Conservation (phyloP, 768 basidiomycete species). For the Artomyces pyxidatus region DNA sequence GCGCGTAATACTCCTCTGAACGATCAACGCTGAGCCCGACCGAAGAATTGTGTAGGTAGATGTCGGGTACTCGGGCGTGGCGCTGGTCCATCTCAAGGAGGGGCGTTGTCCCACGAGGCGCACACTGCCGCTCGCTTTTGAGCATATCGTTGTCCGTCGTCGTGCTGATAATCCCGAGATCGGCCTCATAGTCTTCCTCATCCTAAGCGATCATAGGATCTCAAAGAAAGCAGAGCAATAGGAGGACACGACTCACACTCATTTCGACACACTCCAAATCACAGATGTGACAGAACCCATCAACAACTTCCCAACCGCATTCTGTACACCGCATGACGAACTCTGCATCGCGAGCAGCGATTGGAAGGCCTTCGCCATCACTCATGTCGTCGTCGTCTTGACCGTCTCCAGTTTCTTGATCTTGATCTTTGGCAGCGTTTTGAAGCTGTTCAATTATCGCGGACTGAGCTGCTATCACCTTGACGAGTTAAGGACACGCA, state of each 20-base stretch:
- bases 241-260: background rate
- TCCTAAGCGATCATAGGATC: too few relatives aligned
- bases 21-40: background rate
- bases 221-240: too few relatives aligned
- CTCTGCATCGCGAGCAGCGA: background rate
- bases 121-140: slow-evolving; percentile 19
- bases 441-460: too few relatives aligned
- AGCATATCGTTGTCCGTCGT: slow-evolving; percentile 17
- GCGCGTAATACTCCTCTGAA: slow-evolving; percentile 22
- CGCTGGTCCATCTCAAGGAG: slow-evolving; percentile 15
- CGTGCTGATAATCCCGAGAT: too few relatives aligned
- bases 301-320: slow-evolving; percentile 26
- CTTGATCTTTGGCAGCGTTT: too few relatives aligned
- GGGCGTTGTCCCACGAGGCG: slow-evolving; percentile 27
- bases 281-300: slow-evolving; percentile 23
- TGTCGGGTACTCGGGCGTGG: slow-evolving; percentile 6
- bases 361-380: background rate
- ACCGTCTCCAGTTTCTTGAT: too few relatives aligned
- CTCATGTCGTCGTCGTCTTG: background rate
- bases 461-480: too few relatives aligned
- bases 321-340: slow-evolving; percentile 4
- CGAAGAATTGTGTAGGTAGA: background rate
- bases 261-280: too few relatives aligned
- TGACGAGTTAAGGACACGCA: too few relatives aligned
- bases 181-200: too few relatives aligned